A percentile compares a stretch with the other conserved stretches of the same genome.
Evolutionary conservation across 495 filamentous ascomycete genomes (phyloP).

Genomic region (Penicillium paxilli): DNA sequence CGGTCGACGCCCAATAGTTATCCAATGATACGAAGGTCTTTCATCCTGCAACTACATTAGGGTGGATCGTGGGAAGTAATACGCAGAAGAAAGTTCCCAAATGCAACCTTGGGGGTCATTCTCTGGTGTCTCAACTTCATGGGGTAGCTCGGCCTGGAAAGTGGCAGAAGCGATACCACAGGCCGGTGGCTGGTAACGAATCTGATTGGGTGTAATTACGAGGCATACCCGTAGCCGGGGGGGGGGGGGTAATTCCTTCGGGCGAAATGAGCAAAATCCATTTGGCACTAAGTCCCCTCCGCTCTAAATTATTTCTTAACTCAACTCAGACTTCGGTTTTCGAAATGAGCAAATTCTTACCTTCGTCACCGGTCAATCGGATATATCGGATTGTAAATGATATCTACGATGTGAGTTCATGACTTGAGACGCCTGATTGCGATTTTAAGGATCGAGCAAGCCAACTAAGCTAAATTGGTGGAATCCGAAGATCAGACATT

Average conservation of each 20-base stretch:
- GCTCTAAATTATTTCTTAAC: neutral
- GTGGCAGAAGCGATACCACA: neutral
- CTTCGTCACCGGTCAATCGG: neutral
- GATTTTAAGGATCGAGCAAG: neutral
- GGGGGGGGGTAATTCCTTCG: neutral
- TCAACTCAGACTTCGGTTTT: neutral
- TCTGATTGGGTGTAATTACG: neutral
- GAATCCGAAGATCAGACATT: neutral
- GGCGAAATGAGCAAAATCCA: neutral
- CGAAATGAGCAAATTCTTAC: neutral
- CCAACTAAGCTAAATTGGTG: neutral
- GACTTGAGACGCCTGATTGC: neutral
- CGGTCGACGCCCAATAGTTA: neutral
- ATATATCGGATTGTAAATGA: neutral
- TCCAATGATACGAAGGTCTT: neutral
- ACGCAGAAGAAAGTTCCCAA: neutral
- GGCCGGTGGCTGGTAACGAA: neutral
- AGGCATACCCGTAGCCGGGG: neutral
- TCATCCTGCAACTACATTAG: neutral
- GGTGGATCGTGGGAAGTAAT: neutral
- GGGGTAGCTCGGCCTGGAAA: neutral
- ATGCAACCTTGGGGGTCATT: neutral
- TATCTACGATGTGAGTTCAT: neutral
- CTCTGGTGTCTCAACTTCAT: neutral
- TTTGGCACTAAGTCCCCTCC: neutral